These are phyloP conservation scores for Phanerochaete sordida DNA, from an alignment of 768 basidiomycete genomes.

Conservation along the genomic window DNA sequence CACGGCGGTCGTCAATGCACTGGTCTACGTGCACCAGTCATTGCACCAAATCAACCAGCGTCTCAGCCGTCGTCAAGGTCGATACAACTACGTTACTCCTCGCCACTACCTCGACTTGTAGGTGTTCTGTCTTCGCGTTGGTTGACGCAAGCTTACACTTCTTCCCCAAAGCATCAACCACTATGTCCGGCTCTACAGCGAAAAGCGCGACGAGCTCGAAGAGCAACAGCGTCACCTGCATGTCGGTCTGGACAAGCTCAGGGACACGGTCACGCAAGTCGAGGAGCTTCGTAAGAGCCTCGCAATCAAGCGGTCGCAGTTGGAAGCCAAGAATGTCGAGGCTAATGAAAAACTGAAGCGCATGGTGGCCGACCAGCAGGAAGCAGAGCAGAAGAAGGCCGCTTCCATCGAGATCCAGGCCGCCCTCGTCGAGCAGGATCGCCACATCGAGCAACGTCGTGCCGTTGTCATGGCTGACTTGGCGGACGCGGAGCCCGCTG, in stretches of 20 bases:
- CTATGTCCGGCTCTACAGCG: constrained; percentile 90
- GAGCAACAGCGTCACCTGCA: constrained; percentile 99
- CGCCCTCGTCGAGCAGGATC: constrained; percentile 88
- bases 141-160: not conserved
- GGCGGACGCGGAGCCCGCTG: constrained; percentile 96
- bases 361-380: constrained; percentile 98
- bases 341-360: constrained; percentile 97
- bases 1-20: constrained; percentile 86
- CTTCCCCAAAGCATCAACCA: constrained; percentile 77
- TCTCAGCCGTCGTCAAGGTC: constrained; percentile 89
- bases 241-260: constrained; percentile 94
- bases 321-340: constrained; percentile 90
- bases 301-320: constrained; percentile 88
- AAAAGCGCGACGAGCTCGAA: constrained; percentile 96
- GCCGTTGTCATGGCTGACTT: constrained; percentile 92
- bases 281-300: constrained; percentile 95
- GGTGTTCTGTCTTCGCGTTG: constrained; percentile 32
- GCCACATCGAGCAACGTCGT: constrained; percentile 81
- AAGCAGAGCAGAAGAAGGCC: constrained; percentile 96
- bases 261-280: constrained; percentile 93
- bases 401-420: constrained; percentile 96
- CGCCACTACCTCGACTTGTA: constrained; percentile 98
- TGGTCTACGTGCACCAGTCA: constrained; percentile 89
- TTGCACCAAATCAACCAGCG: constrained; percentile 87
- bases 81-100: constrained; percentile 95